Evolutionary conservation across 768 basidiomycete species (phyloP).

Genomic region (Leccinellum rugosiceps): DNA sequence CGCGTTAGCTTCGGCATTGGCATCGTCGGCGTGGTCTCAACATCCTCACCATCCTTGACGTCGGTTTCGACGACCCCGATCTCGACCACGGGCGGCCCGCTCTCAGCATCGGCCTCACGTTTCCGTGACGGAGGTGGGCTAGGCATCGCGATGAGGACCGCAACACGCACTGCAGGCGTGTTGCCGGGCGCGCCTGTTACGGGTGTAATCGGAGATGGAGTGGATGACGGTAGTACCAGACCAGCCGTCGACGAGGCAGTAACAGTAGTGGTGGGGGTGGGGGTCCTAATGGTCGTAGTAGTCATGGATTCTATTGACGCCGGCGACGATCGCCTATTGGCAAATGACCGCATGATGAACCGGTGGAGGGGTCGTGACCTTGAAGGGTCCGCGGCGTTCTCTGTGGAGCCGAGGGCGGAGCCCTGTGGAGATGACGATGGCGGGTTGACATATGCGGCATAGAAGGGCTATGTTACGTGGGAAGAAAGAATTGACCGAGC

Average conservation of each 20-base stretch:
- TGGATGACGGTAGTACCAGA: neutral
- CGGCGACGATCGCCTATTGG: conserved; percentile 11
- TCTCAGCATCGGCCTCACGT: conserved; percentile 14
- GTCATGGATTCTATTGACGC: conserved; percentile 3
- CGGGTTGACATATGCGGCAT: conserved; percentile 16
- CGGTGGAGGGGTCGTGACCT: conserved; percentile 5
- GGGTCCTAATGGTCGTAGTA: neutral
- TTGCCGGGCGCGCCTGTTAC: neutral
- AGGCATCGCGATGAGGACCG: conserved; percentile 48
- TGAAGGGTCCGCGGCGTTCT: neutral
- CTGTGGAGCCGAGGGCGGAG: neutral
- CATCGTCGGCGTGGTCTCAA: neutral
- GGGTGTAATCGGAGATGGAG: conserved; percentile 9
- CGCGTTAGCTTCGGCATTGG: neutral
- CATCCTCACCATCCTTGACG: conserved; percentile 3
- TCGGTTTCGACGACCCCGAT: conserved; percentile 28
- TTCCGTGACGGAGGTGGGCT: neutral
- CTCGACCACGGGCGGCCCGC: conserved; percentile 32
- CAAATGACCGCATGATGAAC: conserved; percentile 19
- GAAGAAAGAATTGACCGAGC: neutral
- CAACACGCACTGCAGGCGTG: conserved; percentile 33
- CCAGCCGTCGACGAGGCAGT: conserved; percentile 1
- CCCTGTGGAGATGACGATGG: conserved; percentile 10
- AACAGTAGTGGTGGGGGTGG: neutral
- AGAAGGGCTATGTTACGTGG: conserved; percentile 19